phyloP scores from a whole-genome alignment of 768 basidiomycete species.

The Cystofilobasidium ferigula region DNA sequence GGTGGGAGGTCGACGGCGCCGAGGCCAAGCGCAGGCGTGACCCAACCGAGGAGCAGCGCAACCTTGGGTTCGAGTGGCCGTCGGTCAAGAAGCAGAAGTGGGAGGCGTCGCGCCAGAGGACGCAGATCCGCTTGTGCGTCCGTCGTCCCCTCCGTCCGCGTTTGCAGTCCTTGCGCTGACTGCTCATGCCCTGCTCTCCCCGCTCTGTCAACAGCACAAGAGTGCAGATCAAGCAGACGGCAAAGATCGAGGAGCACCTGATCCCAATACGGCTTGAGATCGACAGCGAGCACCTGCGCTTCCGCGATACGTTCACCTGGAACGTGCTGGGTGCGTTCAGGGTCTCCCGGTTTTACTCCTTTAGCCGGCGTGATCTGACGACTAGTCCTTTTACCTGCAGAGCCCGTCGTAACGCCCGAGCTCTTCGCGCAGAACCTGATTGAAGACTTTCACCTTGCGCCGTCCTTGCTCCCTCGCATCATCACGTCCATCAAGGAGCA shows the following conservation, averaged over 20 bases:
- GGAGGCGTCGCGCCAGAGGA: slow-evolving; percentile 44
- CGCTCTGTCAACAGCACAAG: slow-evolving; percentile 31
- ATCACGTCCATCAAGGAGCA: slow-evolving; percentile 60
- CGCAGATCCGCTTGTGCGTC: slow-evolving; percentile 61
- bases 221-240: slow-evolving; percentile 37
- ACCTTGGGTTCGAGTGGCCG: slow-evolving; percentile 52
- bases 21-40: slow-evolving; percentile 40
- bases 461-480: slow-evolving; percentile 40
- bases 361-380: background rate
- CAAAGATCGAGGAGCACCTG: slow-evolving; percentile 53
- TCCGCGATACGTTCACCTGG: slow-evolving; percentile 96
- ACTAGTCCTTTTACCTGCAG: slow-evolving; percentile 40
- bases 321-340: slow-evolving; percentile 70
- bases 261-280: slow-evolving; percentile 94
- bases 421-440: slow-evolving; percentile 78
- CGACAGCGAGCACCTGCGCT: slow-evolving; percentile 84
- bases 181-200: background rate
- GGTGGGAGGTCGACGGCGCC: slow-evolving; percentile 54
- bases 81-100: slow-evolving; percentile 41
- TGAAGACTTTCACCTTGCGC: slow-evolving; percentile 73
- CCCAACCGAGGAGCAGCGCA: slow-evolving; percentile 38
- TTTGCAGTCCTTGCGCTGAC: slow-evolving; percentile 17
- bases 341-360: background rate
- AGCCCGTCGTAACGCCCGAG: slow-evolving; percentile 79
- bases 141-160: slow-evolving; percentile 16